Evolutionary conservation across 2,329 filamentous ascomycete species (phyloP).

Genomic region (Beauveria pseudobassiana): DNA sequence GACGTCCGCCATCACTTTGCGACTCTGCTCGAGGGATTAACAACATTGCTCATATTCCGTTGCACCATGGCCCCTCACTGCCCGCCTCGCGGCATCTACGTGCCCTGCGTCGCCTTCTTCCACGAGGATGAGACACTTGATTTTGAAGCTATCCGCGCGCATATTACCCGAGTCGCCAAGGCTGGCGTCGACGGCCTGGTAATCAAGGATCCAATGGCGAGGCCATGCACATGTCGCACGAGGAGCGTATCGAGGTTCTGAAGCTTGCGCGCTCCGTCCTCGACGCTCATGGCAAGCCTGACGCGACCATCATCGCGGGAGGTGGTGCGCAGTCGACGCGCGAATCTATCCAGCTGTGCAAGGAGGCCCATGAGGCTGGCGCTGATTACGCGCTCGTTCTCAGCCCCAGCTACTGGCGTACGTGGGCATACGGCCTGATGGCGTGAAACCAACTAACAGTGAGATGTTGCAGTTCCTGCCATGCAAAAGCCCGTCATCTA

Average conservation of each 20-base stretch:
- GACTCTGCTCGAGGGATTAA: not conserved
- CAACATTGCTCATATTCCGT: not conserved
- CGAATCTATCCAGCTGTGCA: constrained; percentile 64
- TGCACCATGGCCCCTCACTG: constrained; percentile 1
- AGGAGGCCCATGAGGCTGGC: constrained; percentile 61
- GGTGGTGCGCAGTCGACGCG: constrained; percentile 68
- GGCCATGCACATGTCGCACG: constrained; percentile 67
- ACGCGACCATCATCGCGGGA: constrained; percentile 67
- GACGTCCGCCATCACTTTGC: not conserved
- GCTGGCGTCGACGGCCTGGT: constrained; percentile 68
- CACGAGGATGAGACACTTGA: constrained; percentile 27
- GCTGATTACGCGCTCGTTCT: constrained; percentile 72
- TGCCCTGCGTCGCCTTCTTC: constrained; percentile 31
- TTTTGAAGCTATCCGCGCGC: constrained; percentile 23
- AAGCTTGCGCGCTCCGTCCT: constrained; percentile 57
- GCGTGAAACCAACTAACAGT: not conserved
- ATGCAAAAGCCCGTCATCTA: constrained; percentile 22
- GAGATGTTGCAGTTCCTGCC: not conserved
- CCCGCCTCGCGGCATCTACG: constrained; percentile 26
- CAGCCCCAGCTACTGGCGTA: constrained; percentile 61
- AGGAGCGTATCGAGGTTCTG: constrained; percentile 61
- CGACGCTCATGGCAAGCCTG: constrained; percentile 47
- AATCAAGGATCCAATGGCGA: constrained; percentile 81
- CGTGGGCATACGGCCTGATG: not conserved
- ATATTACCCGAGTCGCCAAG: constrained; percentile 41